Evolutionary conservation across 179 eudicot genomes (phyloP), one percentile per base, ranked within the genome.

Genomic region (Nepenthes alata): DNA sequence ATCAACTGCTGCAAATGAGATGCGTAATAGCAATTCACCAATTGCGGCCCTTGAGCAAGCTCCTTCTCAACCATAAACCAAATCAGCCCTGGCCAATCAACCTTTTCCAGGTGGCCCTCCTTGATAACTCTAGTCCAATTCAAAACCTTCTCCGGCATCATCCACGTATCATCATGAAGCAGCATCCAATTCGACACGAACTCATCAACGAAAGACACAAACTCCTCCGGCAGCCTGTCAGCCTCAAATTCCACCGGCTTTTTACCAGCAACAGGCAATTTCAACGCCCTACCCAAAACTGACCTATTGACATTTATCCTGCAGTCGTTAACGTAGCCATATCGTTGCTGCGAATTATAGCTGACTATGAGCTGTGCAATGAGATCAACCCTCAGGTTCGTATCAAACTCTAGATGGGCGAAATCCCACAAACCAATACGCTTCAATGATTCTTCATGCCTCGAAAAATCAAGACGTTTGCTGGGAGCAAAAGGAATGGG

Each of bases 11-110:
- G 99, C 83, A 94, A 71, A 73, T 94, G 96, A 0, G 96, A 82
- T 0, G 97, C 95, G 52, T 94, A 94, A 53, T 80, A 94, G 61
- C 96, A 94, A 14, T 79, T 68, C 59, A 38, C 70, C 77, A 87
- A 72, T 12, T 68, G 66, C 2, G 50, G 47, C 45, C 91, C 86
- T 51, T 82, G 78, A 0, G 59, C 35, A 73, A 94, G 67, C 81
- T 94, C 99, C 78, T 84, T 87, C 72, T 87, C 95, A 56, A 87
- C 82, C 97, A 87, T 94, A 64, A 67, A 74, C 97, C 97, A 94
- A 48, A 94, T 48, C 76, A 94, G 60, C 11, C 90, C 80, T 3
- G 89, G 83, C 91, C 94, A 94, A 87, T 90, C 96, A 47, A 87
- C 80, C 72, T 75, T 83, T 64, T 84, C 87, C 2, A 77, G 87